Percentiles rank a stretch among this genome's conserved stretches.
Evolutionary conservation across 768 basidiomycete species (phyloP).

Genomic region (Multifurca ochricompacta): DNA sequence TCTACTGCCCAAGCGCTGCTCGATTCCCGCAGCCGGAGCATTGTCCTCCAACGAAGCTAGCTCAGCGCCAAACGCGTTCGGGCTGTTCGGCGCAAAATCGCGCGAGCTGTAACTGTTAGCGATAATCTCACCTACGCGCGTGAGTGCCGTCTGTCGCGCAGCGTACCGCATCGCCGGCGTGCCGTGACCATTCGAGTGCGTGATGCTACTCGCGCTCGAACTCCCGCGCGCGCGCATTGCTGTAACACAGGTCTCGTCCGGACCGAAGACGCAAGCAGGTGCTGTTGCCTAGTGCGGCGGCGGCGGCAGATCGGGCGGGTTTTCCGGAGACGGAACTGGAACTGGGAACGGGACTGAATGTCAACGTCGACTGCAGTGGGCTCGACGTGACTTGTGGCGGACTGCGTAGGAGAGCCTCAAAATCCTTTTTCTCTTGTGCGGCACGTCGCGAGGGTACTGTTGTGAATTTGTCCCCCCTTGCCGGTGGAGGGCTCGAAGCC

Average conservation of each 20-base stretch:
- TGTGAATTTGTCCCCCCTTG: conserved; percentile 34
- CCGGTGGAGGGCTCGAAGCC: conserved; percentile 17
- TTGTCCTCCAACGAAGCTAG: conserved; percentile 4
- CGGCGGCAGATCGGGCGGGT: background rate
- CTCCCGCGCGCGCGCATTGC: background rate
- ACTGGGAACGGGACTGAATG: conserved; percentile 35
- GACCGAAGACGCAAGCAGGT: no score
- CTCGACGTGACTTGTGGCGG: conserved; percentile 52
- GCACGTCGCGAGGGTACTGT: conserved; percentile 30
- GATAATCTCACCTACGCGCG: conserved; percentile 28
- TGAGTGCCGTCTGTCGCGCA: conserved; percentile 25
- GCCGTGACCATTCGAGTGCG: conserved; percentile 1
- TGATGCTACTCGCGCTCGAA: conserved; percentile 15
- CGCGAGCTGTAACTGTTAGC: conserved; percentile 25
- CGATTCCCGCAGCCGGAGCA: conserved; percentile 16
- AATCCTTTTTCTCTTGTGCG: conserved; percentile 26
- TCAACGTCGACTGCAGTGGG: conserved; percentile 46
- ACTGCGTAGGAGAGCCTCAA: conserved; percentile 40
- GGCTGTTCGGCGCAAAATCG: conserved; percentile 16
- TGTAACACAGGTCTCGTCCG: background rate
- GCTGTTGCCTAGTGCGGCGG: background rate
- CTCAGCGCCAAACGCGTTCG: conserved; percentile 22
- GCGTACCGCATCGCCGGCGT: conserved; percentile 25
- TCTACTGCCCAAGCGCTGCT: conserved; percentile 18
- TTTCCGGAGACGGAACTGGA: conserved; percentile 29